Conservation (phyloP, 2,329 filamentous ascomycete genomes). For the Hypoxylon sp. region DNA sequence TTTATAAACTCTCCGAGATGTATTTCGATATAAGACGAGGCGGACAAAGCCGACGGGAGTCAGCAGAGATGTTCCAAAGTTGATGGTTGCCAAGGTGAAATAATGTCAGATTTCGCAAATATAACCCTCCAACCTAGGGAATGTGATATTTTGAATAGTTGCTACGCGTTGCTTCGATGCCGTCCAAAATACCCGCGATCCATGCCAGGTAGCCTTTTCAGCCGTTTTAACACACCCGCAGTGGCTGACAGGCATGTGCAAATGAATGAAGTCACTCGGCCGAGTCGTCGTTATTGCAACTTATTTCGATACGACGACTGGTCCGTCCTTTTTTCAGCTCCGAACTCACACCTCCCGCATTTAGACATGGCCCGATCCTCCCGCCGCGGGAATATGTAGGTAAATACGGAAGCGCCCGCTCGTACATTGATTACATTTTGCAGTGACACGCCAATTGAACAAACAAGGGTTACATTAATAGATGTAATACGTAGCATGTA, state of each 20-base stretch:
- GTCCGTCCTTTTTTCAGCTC: conserved; percentile 40
- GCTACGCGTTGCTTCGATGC: conserved; percentile 16
- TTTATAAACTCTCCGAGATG: conserved; percentile 6
- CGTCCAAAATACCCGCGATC: conserved; percentile 22
- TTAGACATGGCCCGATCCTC: conserved; percentile 44
- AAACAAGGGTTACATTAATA: conserved; percentile 21
- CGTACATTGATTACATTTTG: conserved; percentile 29
- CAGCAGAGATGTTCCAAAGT: conserved; percentile 20
- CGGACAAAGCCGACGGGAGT: conserved; percentile 11
- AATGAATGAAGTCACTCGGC: conserved; percentile 29
- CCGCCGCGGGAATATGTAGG: conserved; percentile 38
- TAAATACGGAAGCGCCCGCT: conserved; percentile 39
- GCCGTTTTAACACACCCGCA: conserved; percentile 13
- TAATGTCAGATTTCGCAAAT: conserved; percentile 10
- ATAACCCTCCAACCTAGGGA: not conserved
- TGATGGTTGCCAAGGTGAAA: not conserved
- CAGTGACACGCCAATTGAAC: conserved; percentile 14
- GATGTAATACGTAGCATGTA: not conserved
- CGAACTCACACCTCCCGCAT: conserved; percentile 40
- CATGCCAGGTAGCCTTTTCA: conserved; percentile 3
- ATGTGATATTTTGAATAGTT: conserved; percentile 11
- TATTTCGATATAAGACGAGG: conserved; percentile 12
- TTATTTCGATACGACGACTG: conserved; percentile 21
- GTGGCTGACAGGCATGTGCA: conserved; percentile 15
- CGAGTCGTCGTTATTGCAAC: conserved; percentile 36